phyloP scores from a whole-genome alignment of 768 basidiomycete species.

The Lepiota venenata region DNA sequence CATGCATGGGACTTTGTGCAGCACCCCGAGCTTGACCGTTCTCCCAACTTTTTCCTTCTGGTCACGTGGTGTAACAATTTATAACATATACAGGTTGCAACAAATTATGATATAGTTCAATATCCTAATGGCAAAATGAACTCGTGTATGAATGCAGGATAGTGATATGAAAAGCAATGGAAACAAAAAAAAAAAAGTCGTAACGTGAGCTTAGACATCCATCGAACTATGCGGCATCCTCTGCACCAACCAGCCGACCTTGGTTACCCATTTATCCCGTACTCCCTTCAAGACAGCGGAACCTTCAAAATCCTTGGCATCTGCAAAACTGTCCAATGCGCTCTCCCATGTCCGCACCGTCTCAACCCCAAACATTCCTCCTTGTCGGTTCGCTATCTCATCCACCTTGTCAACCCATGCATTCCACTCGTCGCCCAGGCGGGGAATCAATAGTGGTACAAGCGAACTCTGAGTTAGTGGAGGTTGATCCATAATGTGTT shows the following conservation, averaged over 20 bases:
- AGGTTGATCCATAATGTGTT: constrained; percentile 67
- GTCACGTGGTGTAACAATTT: not conserved
- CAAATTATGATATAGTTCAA: not conserved
- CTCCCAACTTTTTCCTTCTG: constrained; percentile 3
- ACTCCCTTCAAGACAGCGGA: constrained; percentile 34
- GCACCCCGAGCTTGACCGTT: constrained; percentile 9
- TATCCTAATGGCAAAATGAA: constrained; percentile 5
- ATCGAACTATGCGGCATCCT: constrained; percentile 33
- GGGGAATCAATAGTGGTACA: constrained; percentile 54
- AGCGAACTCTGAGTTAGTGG: constrained; percentile 60
- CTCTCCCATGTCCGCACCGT: constrained; percentile 67
- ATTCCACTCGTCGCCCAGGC: constrained; percentile 71
- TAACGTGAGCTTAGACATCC: constrained; percentile 22
- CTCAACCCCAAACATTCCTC: constrained; percentile 78
- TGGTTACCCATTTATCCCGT: constrained; percentile 64
- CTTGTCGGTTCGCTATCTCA: constrained; percentile 63
- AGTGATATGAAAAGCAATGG: not conserved
- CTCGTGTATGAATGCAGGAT: constrained; percentile 4
- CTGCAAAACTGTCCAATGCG: constrained; percentile 63
- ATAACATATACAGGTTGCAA: no score
- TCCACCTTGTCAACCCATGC: constrained; percentile 75
- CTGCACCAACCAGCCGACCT: constrained; percentile 80
- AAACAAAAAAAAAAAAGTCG: not conserved
- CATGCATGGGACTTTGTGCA: constrained; percentile 41
- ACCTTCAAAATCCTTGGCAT: constrained; percentile 38